phyloP scores from a whole-genome alignment of 2,329 filamentous ascomycete species.

The Cadophora sp. region DNA sequence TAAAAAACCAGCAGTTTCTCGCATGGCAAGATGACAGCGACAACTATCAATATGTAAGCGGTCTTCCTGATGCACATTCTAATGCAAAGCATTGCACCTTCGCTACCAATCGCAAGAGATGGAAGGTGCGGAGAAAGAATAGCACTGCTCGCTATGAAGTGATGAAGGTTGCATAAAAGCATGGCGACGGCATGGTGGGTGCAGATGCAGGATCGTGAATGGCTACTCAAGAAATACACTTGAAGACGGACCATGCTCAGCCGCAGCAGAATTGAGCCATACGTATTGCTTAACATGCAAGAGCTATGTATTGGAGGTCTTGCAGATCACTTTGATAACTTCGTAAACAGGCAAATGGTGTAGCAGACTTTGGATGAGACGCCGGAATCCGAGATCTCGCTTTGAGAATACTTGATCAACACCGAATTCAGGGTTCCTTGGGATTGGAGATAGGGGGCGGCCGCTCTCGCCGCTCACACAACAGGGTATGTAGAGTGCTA shows the following conservation, averaged over 20 bases:
- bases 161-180: slow-evolving; percentile 8
- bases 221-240: not conserved
- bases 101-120: not conserved
- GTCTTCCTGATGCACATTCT: not conserved
- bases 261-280: not conserved
- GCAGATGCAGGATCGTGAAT: slow-evolving; percentile 11
- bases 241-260: not conserved
- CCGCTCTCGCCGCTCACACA: not conserved
- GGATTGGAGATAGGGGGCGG: slow-evolving; percentile 1
- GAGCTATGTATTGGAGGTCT: not conserved
- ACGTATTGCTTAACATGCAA: not conserved
- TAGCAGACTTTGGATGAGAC: not conserved
- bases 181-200: not conserved
- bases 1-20: not conserved
- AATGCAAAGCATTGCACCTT: slow-evolving; percentile 3
- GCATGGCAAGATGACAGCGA: not conserved
- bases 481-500: not conserved
- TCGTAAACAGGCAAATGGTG: not conserved
- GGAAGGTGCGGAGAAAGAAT: not conserved
- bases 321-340: not conserved
- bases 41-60: not conserved
- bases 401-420: not conserved
- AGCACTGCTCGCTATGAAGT: not conserved
- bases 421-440: not conserved
- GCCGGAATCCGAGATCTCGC: not conserved